Base-by-base conservation (phyloP, 1,284 basidiomycete species). In the Puccinia hordei region DNA sequence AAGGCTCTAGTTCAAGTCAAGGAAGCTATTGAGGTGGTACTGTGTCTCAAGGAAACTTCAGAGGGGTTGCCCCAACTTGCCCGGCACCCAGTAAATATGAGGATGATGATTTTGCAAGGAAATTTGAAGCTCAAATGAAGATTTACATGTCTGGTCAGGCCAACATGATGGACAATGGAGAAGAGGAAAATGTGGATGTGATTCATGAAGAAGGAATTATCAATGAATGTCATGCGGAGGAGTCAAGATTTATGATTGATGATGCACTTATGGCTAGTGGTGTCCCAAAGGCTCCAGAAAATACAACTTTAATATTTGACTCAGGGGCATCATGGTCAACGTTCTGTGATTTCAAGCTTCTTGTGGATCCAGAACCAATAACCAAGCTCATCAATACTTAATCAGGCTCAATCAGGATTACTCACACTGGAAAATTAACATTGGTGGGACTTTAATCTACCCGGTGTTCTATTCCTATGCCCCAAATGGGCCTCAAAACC, bases 401-500 rank as follows among this genome's bases (percentile, higher is more conserved):
- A 69, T n/a, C n/a, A n/a, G n/a, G n/a, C 17, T 4, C 41, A 17
- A 69, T 69, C 38, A 46, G 33, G n/a, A n/a, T n/a, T 10, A 69
- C 44, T 6, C 49, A 69, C 44, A 49, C 66, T 8, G 66, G 66
- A 44, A 41, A 24, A n/a, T 68, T 19, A 68, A 44, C 10, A 9
- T 68, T 8, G 38, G 38, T 6, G n/a, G 33, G 1, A 17, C 24
- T 24, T n/a, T 33, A 3, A 68, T 68, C 6, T 46, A 44, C 24
- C 65, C 65, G 19, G 65, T 46, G 19, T 68, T 22, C n/a, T n/a
- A n/a, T n/a, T n/a, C n/a, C 38, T 68, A 68, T 46, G 65, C 65
- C 24, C 65, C 38, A 44, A 24, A 41, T 10, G 38, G 65, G 3
- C 24, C 24, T 17, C 9, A 38, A 30, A 68, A 68, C 46, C 33